phyloP scores from a whole-genome alignment of 1,284 basidiomycete species.

The Sporisorium graminicola region DNA sequence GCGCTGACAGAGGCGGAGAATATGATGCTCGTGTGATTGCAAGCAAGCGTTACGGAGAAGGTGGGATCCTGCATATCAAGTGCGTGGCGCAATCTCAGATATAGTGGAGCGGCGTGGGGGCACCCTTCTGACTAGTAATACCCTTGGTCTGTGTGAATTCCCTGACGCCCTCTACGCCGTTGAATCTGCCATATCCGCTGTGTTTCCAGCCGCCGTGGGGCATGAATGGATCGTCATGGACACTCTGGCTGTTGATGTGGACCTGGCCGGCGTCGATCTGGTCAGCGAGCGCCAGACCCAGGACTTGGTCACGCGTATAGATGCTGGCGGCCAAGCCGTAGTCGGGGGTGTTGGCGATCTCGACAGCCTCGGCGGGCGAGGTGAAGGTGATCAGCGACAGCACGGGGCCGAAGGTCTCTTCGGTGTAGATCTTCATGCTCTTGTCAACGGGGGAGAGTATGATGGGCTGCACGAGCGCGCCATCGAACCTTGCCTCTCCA shows the following conservation, averaged over 20 bases:
- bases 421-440: conserved; percentile 71
- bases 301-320: conserved; percentile 74
- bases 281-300: conserved; percentile 73
- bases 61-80: no score
- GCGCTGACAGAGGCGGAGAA: no score
- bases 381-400: conserved; percentile 81
- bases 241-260: conserved; percentile 62
- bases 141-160: conserved; percentile 88
- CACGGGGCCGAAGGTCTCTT: conserved; percentile 86
- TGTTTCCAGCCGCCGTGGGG: conserved; percentile 80
- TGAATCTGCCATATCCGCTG: conserved; percentile 57
- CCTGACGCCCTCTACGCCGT: conserved; percentile 88
- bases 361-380: conserved; percentile 78
- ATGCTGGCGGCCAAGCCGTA: conserved; percentile 75
- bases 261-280: conserved; percentile 71
- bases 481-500: conserved; percentile 71
- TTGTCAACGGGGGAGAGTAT: conserved; percentile 73
- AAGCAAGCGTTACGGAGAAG: no score
- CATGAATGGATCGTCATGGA: conserved; percentile 47
- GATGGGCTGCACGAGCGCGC: conserved; percentile 75
- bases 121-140: conserved; percentile 74
- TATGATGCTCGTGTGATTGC: no score
- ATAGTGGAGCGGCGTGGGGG: conserved; percentile 28
- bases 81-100: no score
- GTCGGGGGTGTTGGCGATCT: conserved; percentile 74